These are phyloP conservation scores for Lumnitzera racemosa DNA, from an alignment of 345 rosid species.

Conservation along the genomic window DNA sequence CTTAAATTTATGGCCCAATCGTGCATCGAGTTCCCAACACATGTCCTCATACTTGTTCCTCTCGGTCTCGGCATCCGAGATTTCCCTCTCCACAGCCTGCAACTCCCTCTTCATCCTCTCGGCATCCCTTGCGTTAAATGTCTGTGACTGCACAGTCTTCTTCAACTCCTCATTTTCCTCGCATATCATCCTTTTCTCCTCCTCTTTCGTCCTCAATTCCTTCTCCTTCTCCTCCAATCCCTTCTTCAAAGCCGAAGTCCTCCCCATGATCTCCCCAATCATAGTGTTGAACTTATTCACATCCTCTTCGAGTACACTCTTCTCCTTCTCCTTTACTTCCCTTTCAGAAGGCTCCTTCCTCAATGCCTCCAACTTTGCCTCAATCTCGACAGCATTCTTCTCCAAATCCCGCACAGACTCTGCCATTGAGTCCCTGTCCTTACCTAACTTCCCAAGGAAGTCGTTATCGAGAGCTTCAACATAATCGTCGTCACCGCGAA, in stretches of 20 bases:
- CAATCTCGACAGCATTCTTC: constrained; percentile 26
- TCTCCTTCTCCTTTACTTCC: constrained; percentile 49
- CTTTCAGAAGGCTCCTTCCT: constrained; percentile 49
- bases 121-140: constrained; percentile 59
- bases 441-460: constrained; percentile 49
- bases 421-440: constrained; percentile 32
- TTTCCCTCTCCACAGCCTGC: constrained; percentile 77
- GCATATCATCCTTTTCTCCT: constrained; percentile 43
- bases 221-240: constrained; percentile 51
- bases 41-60: constrained; percentile 74
- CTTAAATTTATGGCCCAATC: constrained; percentile 41
- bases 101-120: constrained; percentile 97
- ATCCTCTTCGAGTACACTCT: constrained; percentile 58
- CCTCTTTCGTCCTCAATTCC: constrained; percentile 45
- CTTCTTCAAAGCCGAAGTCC: constrained; percentile 35
- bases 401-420: constrained; percentile 33
- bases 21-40: constrained; percentile 66
- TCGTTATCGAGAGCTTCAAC: constrained; percentile 48
- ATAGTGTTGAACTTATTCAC: constrained; percentile 56
- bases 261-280: constrained; percentile 32
- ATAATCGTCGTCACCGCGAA: constrained; percentile 56
- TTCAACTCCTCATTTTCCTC: constrained; percentile 70
- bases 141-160: constrained; percentile 66
- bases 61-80: constrained; percentile 46
- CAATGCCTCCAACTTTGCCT: constrained; percentile 37